Base-by-base conservation (phyloP, 1,139 yeast species). In the Hyphopichia burtonii region DNA sequence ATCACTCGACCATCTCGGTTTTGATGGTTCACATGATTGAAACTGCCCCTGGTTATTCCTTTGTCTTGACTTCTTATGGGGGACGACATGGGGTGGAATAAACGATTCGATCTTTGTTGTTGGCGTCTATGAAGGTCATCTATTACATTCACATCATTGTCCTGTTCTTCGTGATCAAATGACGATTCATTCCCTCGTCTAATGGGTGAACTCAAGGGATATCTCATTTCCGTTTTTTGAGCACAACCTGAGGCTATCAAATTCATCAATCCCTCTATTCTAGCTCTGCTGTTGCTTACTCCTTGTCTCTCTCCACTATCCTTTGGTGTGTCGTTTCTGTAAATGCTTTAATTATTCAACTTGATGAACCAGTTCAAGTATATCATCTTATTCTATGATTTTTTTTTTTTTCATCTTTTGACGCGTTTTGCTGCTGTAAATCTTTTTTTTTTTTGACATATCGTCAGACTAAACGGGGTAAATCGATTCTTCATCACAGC, bases 81-180 rank as follows among this genome's bases (percentile, higher is more conserved):
- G 34, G 61, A 49, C 32, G 59, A 50, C 47, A 61, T 44, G 1
- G 69, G 70, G 28, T 55, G 56, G 37, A 49, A 52, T 11, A 54
- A 45, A 11, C 47, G 43, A 10, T 45, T 40, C 2, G 51, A 45
- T 27, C 69, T 47, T 17, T 47, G 44, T 22, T 50, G 50, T 45
- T 58, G 68, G 6, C 41, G 38, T 14, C 44, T 42, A 27, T 50
- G 51, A 12, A 56, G 37, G 10, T 50, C 51, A 3, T 51, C 50
- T 7, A 58, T 42, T 7, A 52, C 47, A 7, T 22, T 37, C 11
- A 12, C 4, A 12, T 31, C 34, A 17, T 8, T 25, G 4, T 46
- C 48, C 23, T 25, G 34, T 16, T 37, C 37, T 18, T 23, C 20
- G 15, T 8, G 3, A 18, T 31, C n/a, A 34, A 37, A 30, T 22